Evolutionary conservation across 495 filamentous ascomycete species (phyloP).

Genomic region (Penicillium malachiteum): DNA sequence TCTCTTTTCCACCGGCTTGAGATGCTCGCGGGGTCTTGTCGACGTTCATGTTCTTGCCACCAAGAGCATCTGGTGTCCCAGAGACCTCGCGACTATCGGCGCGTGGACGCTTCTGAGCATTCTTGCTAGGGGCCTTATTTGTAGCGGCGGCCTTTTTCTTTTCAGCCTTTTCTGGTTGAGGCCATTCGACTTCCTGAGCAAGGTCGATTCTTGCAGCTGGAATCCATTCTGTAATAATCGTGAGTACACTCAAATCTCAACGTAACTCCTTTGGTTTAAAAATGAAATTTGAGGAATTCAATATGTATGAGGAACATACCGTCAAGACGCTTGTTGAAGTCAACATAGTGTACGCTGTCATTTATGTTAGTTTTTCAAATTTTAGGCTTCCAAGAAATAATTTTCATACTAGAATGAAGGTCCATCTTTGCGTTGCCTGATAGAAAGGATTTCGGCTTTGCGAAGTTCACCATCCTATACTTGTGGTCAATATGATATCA

Average conservation of each 20-base stretch:
- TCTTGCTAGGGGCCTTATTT: conserved; percentile 51
- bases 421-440: conserved; percentile 78
- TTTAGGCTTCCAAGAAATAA: not conserved
- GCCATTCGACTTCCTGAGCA: conserved; percentile 73
- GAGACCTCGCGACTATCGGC: conserved; percentile 57
- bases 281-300: not conserved
- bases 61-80: conserved; percentile 55
- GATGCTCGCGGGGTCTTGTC: conserved; percentile 50
- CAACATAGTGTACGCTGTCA: conserved; percentile 85
- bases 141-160: conserved; percentile 58
- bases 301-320: conserved; percentile 34
- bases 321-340: conserved; percentile 98
- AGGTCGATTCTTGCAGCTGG: conserved; percentile 78
- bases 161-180: conserved; percentile 65
- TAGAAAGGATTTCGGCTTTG: conserved; percentile 90
- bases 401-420: conserved; percentile 71
- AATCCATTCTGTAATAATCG: conserved; percentile 96
- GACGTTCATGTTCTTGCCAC: conserved; percentile 48
- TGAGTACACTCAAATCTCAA: too few relatives aligned
- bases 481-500: conserved; percentile 30
- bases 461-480: conserved; percentile 75
- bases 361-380: conserved; percentile 18
- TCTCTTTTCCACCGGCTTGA: conserved; percentile 65
- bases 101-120: conserved; percentile 51
- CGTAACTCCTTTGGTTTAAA: too few relatives aligned